These are phyloP conservation scores for Annulohypoxylon bovei DNA, from an alignment of 495 filamentous ascomycete genomes.

Conservation along the genomic window DNA sequence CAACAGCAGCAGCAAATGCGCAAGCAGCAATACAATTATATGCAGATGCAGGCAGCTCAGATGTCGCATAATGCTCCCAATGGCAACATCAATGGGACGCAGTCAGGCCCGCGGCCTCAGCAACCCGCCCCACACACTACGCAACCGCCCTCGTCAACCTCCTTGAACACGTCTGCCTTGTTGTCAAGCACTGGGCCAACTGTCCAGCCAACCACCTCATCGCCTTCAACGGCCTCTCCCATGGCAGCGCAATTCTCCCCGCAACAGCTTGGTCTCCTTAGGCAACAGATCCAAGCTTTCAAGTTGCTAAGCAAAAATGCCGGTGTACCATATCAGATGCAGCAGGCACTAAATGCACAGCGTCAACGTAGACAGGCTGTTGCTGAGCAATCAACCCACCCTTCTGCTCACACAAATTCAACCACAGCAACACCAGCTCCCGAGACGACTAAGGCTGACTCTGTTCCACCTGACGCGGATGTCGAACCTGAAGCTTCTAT, in stretches of 20 bases:
- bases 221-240: conserved; percentile 55
- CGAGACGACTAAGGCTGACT: conserved; percentile 41
- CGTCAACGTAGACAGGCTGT: conserved; percentile 71
- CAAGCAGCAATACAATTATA: conserved; percentile 57
- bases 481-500: conserved; percentile 39
- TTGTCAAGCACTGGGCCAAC: conserved; percentile 45
- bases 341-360: conserved; percentile 78
- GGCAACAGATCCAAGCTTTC: conserved; percentile 84
- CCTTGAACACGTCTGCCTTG: conserved; percentile 49
- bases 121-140: conserved; percentile 45
- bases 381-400: conserved; percentile 60
- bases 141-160: conserved; percentile 43
- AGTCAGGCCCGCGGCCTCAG: conserved; percentile 48
- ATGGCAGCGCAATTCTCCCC: conserved; percentile 68
- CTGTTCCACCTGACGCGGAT: conserved; percentile 42
- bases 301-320: conserved; percentile 82
- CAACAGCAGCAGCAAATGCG: conserved; percentile 68
- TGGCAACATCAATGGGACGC: conserved; percentile 59
- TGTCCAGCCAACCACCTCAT: conserved; percentile 45
- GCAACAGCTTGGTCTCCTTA: conserved; percentile 74
- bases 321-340: conserved; percentile 75
- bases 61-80: conserved; percentile 53
- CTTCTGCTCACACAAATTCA: conserved; percentile 31
- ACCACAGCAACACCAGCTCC: conserved; percentile 60
- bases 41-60: conserved; percentile 48